Evolutionary conservation across 2,329 filamentous ascomycete genomes (phyloP), one percentile per base, ranked within the genome.

Genomic region (Cladophialophora yegresii): DNA sequence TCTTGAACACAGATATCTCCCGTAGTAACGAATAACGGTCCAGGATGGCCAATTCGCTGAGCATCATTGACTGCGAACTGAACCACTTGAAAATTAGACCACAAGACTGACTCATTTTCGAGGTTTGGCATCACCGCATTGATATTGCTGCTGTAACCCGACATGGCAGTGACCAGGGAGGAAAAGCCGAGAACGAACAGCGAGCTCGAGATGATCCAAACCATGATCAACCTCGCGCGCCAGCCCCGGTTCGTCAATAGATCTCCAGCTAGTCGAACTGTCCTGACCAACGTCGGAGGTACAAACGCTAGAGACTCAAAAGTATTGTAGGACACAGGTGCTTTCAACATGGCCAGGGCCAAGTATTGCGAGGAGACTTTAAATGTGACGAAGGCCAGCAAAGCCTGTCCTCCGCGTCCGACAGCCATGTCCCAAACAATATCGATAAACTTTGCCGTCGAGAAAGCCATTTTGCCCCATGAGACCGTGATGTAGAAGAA

Each of bases 101-200:
- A 72, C 1, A 69, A 70, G 0, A 75, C 64, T 20, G 40, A 53
- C 7, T 57, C 54, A 33, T 75, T 61, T 20, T 72, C 69, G 7
- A 64, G 62, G n/a, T 69, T 63, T 4, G 72, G 67, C 26, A 75
- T 60, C 9, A 71, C 69, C 2, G 68, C 59, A 23, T 51, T 36
- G 13, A 74, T 65, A 68, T 72, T 76, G 0, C 72, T 68, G 43
- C 75, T 73, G 59, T 77, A 78, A 6, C 76, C 76, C 0, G 75
- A 75, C 74, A 77, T 77, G 20, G 76, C 76, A 2, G 71, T 73
- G 1, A 76, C 61, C 3, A 76, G 67, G 23, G 75, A 73, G 0
- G 75, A 75, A 33, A 77, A 72, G 40, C 63, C 65, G 3, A 77
- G 58, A 8, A 77, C 72, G 40, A 75, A 77, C 3, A 69, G 47